Evolutionary conservation across 2,329 filamentous ascomycete species (phyloP).

Genomic region (Phialocephala sp.): DNA sequence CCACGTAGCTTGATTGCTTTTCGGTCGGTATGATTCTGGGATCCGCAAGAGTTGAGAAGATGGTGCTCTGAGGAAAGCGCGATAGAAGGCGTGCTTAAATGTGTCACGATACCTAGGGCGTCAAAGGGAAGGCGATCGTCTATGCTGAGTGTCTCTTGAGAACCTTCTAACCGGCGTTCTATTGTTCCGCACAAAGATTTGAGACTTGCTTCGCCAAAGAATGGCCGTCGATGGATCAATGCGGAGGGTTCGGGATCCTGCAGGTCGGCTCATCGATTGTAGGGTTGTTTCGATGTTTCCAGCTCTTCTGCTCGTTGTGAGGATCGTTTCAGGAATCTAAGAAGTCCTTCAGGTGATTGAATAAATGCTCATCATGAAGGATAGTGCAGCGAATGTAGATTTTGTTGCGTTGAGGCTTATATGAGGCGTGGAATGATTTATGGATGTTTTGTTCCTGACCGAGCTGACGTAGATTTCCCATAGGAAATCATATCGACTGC

Average conservation of each 20-base stretch:
- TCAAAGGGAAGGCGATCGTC: slow-evolving; percentile 33
- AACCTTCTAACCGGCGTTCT: slow-evolving; percentile 32
- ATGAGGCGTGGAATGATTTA: slow-evolving; percentile 9
- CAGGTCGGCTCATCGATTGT: slow-evolving; percentile 35
- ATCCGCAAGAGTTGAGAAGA: slow-evolving; percentile 28
- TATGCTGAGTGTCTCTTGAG: slow-evolving; percentile 32
- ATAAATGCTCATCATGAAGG: slow-evolving; percentile 21
- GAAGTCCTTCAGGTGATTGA: slow-evolving; percentile 23
- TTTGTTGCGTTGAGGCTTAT: slow-evolving; percentile 14
- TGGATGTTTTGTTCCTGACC: slow-evolving; percentile 15
- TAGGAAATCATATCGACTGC: background rate
- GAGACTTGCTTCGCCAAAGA: slow-evolving; percentile 35
- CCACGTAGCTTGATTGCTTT: slow-evolving; percentile 22
- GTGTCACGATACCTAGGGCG: slow-evolving; percentile 14
- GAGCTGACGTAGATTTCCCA: background rate
- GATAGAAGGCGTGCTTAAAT: slow-evolving; percentile 33
- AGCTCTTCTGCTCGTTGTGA: slow-evolving; percentile 16
- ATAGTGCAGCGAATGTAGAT: slow-evolving; percentile 17
- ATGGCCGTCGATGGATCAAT: slow-evolving; percentile 35
- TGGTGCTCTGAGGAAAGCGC: slow-evolving; percentile 24
- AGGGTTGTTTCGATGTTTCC: slow-evolving; percentile 28
- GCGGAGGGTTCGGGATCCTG: slow-evolving; percentile 40
- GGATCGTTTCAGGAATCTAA: slow-evolving; percentile 19
- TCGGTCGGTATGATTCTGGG: slow-evolving; percentile 32
- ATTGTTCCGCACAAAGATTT: slow-evolving; percentile 38